Evolutionary conservation across 2,329 filamentous ascomycete species (phyloP), one percentile per base, ranked within the genome.

Genomic region (Aspergillus awamori): DNA sequence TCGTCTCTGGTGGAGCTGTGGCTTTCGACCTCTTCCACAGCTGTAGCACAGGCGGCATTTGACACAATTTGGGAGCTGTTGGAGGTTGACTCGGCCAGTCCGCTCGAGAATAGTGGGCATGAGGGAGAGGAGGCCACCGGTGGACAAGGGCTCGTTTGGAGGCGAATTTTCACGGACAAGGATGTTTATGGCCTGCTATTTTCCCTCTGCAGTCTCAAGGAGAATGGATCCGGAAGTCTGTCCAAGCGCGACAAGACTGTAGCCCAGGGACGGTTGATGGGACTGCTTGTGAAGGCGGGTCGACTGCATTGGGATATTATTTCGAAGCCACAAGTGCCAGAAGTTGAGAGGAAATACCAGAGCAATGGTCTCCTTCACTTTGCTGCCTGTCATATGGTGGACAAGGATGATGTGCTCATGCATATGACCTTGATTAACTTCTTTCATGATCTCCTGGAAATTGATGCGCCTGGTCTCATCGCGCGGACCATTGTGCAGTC

Each of bases 371-470:
- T 88, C 8, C 75, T 88, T 2, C 81, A 86, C 36, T 88, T 86
- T 60, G 82, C 82, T 5, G 76, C 82, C 4, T 72, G 78, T 53
- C 77, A 80, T 45, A 87, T 87, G 84, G 81, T 87, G 2, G 82
- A 88, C 62, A 78, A 74, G 49, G 80, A 81, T 33, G 86, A 88
- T 68, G 79, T 87, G 3, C 74, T 88, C 52, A 85, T 87, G 83
- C 82, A 87, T 64, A 82, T 86, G 75, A 84, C 82, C 5, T 73
- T 87, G 45, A 76, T 88, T 61, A 81, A 85, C 63, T 87, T 87
- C 71, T 86, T 81, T 68, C 78, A 80, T 20, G 80, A 83, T n/a
- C 72, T 87, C 2, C 76, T 88, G 30, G 75, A 76, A 33, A 78
- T 80, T 2, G 75, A 74, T 55, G 72, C 74, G 8, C 76, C 76